Evolutionary conservation across 495 filamentous ascomycete species (phyloP), one percentile per base, ranked within the genome.

Genomic region (Penicillium chermesinum): DNA sequence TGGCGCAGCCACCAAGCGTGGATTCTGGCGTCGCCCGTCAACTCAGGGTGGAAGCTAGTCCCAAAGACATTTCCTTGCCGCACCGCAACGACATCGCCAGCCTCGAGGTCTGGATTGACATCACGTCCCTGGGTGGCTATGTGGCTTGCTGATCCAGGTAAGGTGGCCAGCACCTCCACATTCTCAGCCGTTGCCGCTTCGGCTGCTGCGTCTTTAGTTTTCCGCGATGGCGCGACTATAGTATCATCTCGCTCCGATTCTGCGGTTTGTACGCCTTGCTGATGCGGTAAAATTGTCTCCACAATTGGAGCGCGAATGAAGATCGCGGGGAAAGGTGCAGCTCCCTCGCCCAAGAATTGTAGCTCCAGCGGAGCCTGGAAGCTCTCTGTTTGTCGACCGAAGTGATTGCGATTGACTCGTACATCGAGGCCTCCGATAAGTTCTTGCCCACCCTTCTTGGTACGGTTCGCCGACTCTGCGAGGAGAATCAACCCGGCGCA

Each of bases 251-350:
- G 55, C n/a, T 62, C 45, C 5, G 54, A 65, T 57, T 84, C 80
- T 25, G 58, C 73, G 14, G 53, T 53, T 58, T 82, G 81, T 4
- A 74, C 65, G 7, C 73, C 80, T 7, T 69, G 49, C 7, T 77
- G 65, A 43, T 75, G 66, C 3, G 78, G 75, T 34, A 96, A 64
- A 2, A 98, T 70, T 50, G 82, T 83, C 67, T 97, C 91, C 1
- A 98, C 94, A 2, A 97, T 82, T 0, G 93, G 93, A 14, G 93
- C 94, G 1, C 93, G 79, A 49, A 98, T 98, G 64, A 98, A 98
- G 22, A 98, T 86, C 0, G 83, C 87, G 14, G 80, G 77, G 64
- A 95, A 98, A 0, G 83, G 76, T 5, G 53, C 20, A n/a, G 70
- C 71, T 0, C 63, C 63, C 27, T 56, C 55, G 12, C 66, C 52